Percentiles rank a stretch among this genome's conserved stretches.
Conservation (phyloP, 768 basidiomycete species). For the Tricholoma terreum region DNA sequence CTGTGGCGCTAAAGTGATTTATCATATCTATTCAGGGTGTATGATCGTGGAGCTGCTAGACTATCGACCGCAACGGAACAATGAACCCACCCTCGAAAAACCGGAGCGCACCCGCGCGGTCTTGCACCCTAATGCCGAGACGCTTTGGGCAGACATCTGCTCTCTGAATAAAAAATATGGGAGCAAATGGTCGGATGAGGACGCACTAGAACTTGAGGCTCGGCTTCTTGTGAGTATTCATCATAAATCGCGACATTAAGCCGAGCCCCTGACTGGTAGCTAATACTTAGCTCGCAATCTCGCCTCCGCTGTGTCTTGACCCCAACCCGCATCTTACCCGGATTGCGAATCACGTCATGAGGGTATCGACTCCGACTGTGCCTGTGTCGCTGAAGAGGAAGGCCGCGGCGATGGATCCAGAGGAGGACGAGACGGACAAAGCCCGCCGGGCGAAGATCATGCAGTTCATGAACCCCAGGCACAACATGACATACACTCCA, state of each 20-base stretch:
- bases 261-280: background rate
- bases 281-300: conserved; percentile 58
- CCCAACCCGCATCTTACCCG: conserved; percentile 76
- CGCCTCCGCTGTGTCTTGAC: conserved; percentile 74
- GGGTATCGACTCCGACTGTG: conserved; percentile 70
- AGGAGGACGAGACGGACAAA: conserved; percentile 75
- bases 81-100: conserved; percentile 55
- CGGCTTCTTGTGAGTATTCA: conserved; percentile 57
- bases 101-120: conserved; percentile 69
- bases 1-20: background rate
- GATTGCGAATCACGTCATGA: conserved; percentile 69
- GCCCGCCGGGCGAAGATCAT: conserved; percentile 70
- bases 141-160: conserved; percentile 78
- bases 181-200: conserved; percentile 63
- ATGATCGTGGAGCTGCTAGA: conserved; percentile 84
- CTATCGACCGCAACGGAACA: conserved; percentile 58
- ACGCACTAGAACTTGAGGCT: conserved; percentile 73
- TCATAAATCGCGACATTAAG: background rate
- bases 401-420: conserved; percentile 62
- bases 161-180: conserved; percentile 57
- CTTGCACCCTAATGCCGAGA: conserved; percentile 74
- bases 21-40: conserved; percentile 50
- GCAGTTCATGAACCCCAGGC: conserved; percentile 71
- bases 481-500: conserved; percentile 45
- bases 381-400: conserved; percentile 78